A percentile compares a stretch with the other conserved stretches of the same genome.
Conservation (phyloP, 106 monocot genomes). For the Dioscorea zingiberensis region DNA sequence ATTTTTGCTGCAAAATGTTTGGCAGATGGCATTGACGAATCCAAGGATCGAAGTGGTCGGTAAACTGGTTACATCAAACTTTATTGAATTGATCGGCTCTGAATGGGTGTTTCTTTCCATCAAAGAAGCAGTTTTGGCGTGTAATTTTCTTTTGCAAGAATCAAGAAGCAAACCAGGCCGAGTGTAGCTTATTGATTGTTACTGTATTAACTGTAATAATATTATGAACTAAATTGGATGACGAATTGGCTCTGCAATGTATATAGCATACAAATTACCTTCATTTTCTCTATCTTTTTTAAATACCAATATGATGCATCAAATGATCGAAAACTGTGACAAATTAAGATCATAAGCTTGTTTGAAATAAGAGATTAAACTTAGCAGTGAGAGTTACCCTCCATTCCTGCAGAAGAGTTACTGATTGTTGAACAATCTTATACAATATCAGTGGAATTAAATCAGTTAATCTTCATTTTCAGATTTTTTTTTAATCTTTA, state of each 20-base stretch:
- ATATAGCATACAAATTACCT: background rate
- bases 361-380: no score
- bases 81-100: conserved; percentile 22
- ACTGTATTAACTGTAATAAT: background rate
- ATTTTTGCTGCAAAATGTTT: background rate
- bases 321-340: background rate
- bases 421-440: no score
- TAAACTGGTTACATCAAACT: conserved; percentile 39
- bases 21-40: conserved; percentile 42
- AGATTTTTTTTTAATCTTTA: no score
- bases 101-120: conserved; percentile 49
- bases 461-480: no score
- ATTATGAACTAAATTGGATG: background rate
- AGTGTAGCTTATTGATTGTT: background rate
- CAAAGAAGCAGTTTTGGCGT: conserved; percentile 39
- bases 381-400: no score
- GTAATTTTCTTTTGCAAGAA: conserved; percentile 21
- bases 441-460: no score
- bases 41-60: conserved; percentile 30
- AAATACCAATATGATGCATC: background rate
- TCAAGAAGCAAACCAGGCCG: background rate
- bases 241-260: background rate
- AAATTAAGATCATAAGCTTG: no score
- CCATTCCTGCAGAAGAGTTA: no score
- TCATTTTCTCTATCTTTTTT: no score